Evolutionary conservation across 73 alveolate genomes (phyloP), one percentile per base, ranked within the genome.

Genomic region (Blepharisma japonicum): DNA sequence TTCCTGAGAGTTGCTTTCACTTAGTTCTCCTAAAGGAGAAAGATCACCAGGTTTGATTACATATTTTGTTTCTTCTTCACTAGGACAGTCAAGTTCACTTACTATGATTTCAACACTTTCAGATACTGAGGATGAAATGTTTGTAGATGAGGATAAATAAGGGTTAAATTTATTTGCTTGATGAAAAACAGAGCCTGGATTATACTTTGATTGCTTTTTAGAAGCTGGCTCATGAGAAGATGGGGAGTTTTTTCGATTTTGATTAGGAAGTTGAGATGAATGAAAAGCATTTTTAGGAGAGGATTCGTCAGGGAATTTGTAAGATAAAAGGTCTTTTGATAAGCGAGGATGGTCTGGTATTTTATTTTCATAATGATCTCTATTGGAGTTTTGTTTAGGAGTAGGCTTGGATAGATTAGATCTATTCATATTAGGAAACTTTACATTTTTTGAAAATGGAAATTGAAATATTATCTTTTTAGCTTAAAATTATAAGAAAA

Each of bases 141-240:
- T 61, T n/a, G 74, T 61, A 14, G 74, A 61, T 0, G 74, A 61
- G 11, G 74, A 61, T 2, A 61, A 9, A 25, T 14, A 61, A 18
- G 74, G 74, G 74, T 61, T 61, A 25, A 61, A 61, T 25, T 39
- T n/a, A 25, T 14, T 20, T 0, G 74, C 74, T 61, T 61, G 74
- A 20, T 39, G 74, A 25, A 14, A 61, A 20, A 61, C 74, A 18
- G 74, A 61, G 23, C 74, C 74, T 61, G 14, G n/a, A 18, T 61
- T 25, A 25, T 61, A 32, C 3, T 32, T 32, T 32, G 42, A 32
- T 32, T 32, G 42, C 3, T 32, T 32, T 32, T 32, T 32, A 32
- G 42, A 32, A 18, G 21, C 21, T 51, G 66, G 66, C n/a, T 11
- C 27, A 14, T 11, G 66, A 51, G 27, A 51, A 14, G n/a, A 51